Evolutionary conservation across 192 early-diverging fungal species (phyloP).

Genomic region (Radiomyces spectabilis): DNA sequence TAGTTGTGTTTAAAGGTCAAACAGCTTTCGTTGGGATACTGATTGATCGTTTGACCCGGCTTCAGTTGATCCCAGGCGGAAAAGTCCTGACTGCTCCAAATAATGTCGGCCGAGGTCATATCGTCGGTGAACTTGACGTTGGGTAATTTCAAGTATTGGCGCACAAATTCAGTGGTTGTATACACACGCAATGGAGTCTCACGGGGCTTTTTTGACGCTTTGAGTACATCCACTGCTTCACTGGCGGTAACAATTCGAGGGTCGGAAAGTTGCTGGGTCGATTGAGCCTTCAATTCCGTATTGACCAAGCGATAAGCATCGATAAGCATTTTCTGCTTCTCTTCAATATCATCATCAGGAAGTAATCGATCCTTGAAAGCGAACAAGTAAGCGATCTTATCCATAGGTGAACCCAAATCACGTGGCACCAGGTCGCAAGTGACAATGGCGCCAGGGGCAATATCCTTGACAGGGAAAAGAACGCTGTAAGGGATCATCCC

Average conservation of each 20-base stretch:
- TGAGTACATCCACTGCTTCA: too few species aligned
- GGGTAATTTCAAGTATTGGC: constrained; percentile 29
- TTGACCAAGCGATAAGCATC: too few species aligned
- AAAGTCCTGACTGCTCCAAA: constrained; percentile 38
- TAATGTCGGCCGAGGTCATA: constrained; percentile 28
- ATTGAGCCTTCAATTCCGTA: too few species aligned
- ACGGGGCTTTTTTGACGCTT: neutral
- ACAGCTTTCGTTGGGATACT: constrained; percentile 34
- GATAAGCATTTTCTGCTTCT: too few species aligned
- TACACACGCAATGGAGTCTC: constrained; percentile 8
- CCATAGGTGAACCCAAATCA: constrained; percentile 37
- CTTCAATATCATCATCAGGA: too few species aligned
- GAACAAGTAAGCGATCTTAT: constrained; percentile 47
- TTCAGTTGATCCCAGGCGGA: constrained; percentile 32
- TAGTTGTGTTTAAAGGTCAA: constrained; percentile 37
- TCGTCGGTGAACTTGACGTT: constrained; percentile 28
- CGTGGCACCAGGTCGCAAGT: constrained; percentile 54
- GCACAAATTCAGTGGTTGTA: constrained; percentile 36
- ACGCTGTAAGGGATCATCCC: constrained; percentile 54
- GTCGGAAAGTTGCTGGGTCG: too few species aligned
- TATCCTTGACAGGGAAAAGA: constrained; percentile 52
- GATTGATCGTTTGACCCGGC: constrained; percentile 33
- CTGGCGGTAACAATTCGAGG: too few species aligned
- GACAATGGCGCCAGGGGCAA: constrained; percentile 39
- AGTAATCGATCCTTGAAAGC: constrained; percentile 30